Conservation (phyloP, 148 eudicot species). For the Persicaria tinctoria region DNA sequence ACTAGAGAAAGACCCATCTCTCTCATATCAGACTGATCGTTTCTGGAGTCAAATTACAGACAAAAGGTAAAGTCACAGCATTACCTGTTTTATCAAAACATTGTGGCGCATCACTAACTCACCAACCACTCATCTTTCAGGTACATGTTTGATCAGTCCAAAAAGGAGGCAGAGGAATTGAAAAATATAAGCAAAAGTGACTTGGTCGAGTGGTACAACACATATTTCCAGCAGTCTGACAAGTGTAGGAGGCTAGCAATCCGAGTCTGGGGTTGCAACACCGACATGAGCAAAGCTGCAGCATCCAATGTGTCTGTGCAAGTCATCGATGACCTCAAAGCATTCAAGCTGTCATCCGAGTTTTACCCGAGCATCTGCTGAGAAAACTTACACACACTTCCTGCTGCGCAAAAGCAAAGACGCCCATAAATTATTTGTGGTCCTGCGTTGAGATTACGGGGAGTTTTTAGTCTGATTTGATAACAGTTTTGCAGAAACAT, state of each 20-base stretch:
- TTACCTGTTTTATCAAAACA: background rate
- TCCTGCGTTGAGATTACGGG: background rate
- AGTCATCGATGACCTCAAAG: slow-evolving; percentile 40
- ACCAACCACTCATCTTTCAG: slow-evolving; percentile 23
- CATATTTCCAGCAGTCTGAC: slow-evolving; percentile 53
- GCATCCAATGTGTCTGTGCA: slow-evolving; percentile 23
- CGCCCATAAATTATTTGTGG: background rate
- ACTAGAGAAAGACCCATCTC: slow-evolving; percentile 88
- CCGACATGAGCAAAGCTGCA: slow-evolving; percentile 41
- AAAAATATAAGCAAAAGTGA: slow-evolving; percentile 46
- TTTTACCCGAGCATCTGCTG: slow-evolving; percentile 70
- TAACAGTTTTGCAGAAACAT: slow-evolving; percentile 7
- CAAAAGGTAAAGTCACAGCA: slow-evolving; percentile 40
- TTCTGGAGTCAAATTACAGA: slow-evolving; percentile 80
- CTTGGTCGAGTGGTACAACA: slow-evolving; percentile 56
- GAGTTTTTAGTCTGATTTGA: background rate
- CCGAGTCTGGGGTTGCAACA: slow-evolving; percentile 85
- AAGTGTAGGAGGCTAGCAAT: slow-evolving; percentile 76
- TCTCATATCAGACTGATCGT: slow-evolving; percentile 68
- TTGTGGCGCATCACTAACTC: background rate
- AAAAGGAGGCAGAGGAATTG: slow-evolving; percentile 65
- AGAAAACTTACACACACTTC: slow-evolving; percentile 14
- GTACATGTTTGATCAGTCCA: slow-evolving; percentile 78
- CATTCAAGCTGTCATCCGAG: slow-evolving; percentile 47
- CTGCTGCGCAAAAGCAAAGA: background rate